A percentile compares a stretch with the other conserved stretches of the same genome.
phyloP scores from a whole-genome alignment of 371 early-diverging fungal species.

The Vairimorpha necatrix region DNA sequence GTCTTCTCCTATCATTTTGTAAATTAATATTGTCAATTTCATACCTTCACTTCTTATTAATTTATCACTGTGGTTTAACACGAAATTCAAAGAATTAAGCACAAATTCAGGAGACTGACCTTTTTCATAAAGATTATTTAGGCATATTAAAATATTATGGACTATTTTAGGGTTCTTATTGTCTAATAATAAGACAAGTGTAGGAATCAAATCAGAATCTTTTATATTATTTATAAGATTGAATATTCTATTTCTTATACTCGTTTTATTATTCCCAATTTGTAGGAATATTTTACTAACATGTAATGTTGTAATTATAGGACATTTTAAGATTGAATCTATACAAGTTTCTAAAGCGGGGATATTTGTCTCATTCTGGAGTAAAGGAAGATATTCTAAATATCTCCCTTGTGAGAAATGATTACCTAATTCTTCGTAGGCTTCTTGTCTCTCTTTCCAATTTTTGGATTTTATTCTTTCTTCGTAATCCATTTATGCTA shows the following conservation, averaged over 20 bases:
- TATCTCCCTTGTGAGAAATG: background rate
- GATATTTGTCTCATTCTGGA: slow-evolving; percentile 44
- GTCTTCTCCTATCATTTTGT: slow-evolving; percentile 34
- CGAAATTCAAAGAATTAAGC: background rate
- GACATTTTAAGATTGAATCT: slow-evolving; percentile 33
- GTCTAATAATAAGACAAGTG: background rate
- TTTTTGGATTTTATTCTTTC: slow-evolving; percentile 33
- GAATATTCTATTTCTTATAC: slow-evolving; percentile 28
- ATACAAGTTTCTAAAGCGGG: slow-evolving; percentile 47
- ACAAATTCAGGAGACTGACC: background rate
- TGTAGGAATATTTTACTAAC: slow-evolving; percentile 35
- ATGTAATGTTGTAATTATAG: background rate
- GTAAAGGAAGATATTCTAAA: background rate
- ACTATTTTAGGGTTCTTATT: slow-evolving; percentile 37
- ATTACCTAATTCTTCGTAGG: slow-evolving; percentile 13
- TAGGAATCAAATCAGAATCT: background rate
- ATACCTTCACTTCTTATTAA: slow-evolving; percentile 26
- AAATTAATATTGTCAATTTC: slow-evolving; percentile 26
- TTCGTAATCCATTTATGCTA: background rate
- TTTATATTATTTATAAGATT: slow-evolving; percentile 14
- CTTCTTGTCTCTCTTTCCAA: slow-evolving; percentile 46
- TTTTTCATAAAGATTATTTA: slow-evolving; percentile 4
- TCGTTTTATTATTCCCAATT: slow-evolving; percentile 40
- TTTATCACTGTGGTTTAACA: slow-evolving; percentile 34
- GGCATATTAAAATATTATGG: background rate